Base-by-base conservation (phyloP, 106 monocot species). In the Triglochin maritima region DNA sequence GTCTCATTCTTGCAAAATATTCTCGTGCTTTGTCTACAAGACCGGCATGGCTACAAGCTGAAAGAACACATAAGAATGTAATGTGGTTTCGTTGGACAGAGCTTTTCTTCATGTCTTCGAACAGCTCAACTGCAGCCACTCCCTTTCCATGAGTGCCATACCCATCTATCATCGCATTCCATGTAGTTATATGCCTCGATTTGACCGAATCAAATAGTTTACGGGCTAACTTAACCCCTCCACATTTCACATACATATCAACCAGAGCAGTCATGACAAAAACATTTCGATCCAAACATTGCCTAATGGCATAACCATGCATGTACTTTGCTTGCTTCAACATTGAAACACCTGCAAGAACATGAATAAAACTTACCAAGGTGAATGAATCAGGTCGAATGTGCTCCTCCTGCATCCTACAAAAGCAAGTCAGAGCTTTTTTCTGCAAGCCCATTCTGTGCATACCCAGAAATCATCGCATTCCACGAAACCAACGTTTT, bases 161-260 rank as follows among this genome's bases (percentile, higher is more conserved):
- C 9, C 82, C 89, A 61, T 84, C 80, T 11, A 94, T 87, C 94
- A 94, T 94, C 3, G 89, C 80, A 49, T 87, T 94, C 89, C 94
- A 94, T 16, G 89, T 79, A 3, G 73, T 79, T 0, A 81, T 70
- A 64, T 84, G 77, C 63, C 69, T 71, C 47, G 74, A 77, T 2
- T 56, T 16, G 17, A 66, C 71, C 0, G 17, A 50, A 59, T 87
- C 82, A 43, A 94, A 94, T 49, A 89, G 73, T 42, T 51, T 76
- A 42, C 82, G 47, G 0, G 94, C 86, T 2, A 73, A 12, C 2
- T 13, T 11, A 3, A 89, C 54, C 2, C 63, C 52, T 7, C 89
- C 89, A 61, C 84, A 84, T 46, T 94, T 94, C 6, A 73, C 57
- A 56, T 86, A 89, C 79, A 89, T 64, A 66, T 89, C 80, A 2